Evolutionary conservation across 441 rosid species (phyloP).

Genomic region (Pelargonium hybrid): DNA sequence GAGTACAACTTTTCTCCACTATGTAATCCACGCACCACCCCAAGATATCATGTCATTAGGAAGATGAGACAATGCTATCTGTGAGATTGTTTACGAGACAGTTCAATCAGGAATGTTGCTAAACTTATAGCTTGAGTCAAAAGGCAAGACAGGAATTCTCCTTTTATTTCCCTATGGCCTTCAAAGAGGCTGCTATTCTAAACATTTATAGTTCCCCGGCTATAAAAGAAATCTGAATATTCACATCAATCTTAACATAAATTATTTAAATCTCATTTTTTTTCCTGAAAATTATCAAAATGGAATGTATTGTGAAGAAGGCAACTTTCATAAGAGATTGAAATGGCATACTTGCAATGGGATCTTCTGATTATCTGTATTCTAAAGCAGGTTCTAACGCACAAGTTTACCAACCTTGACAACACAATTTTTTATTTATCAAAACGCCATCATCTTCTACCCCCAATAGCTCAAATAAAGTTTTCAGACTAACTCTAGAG

Average conservation of each 20-base stretch:
- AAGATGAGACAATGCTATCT: no score
- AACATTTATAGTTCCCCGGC: no score
- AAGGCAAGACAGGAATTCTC: background rate
- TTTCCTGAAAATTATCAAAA: background rate
- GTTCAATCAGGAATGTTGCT: no score
- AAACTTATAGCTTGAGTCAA: no score
- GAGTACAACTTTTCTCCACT: background rate
- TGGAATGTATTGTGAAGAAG: no score
- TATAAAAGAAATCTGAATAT: no score
- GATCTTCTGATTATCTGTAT: background rate
- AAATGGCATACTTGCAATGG: background rate
- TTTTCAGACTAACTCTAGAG: background rate
- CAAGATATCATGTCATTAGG: background rate
- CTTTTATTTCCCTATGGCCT: background rate
- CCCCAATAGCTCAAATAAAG: background rate
- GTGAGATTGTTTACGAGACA: no score
- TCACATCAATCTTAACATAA: background rate
- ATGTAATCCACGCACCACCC: background rate
- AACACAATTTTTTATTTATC: background rate
- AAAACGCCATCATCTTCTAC: background rate
- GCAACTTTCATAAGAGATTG: background rate
- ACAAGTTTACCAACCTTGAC: background rate
- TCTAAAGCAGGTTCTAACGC: background rate
- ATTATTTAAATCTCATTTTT: no score
- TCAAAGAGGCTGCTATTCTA: background rate